A percentile compares a stretch with the other conserved stretches of the same genome.
phyloP scores from a whole-genome alignment of 2,329 filamentous ascomycete species.

The Alternaria infectoria region DNA sequence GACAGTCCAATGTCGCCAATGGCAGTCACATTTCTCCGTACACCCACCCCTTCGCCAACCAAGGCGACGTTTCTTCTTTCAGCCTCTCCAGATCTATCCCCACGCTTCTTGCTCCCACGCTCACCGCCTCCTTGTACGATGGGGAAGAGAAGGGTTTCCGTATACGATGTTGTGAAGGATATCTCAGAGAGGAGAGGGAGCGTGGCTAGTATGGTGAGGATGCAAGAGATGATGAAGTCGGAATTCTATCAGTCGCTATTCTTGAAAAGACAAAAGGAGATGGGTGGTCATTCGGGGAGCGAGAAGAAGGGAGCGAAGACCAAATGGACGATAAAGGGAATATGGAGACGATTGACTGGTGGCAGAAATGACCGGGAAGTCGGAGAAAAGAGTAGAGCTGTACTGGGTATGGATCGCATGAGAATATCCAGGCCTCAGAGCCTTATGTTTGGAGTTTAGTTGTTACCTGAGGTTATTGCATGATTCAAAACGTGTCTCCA shows the following conservation, averaged over 20 bases:
- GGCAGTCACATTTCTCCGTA: constrained; percentile 8
- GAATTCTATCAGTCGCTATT: constrained; percentile 15
- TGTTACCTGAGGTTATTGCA: not conserved
- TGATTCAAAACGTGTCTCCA: not conserved
- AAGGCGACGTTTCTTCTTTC: not conserved
- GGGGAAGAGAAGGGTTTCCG: not conserved
- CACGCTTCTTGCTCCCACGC: constrained; percentile 19
- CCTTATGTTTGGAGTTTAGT: not conserved
- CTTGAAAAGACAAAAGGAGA: constrained; percentile 2
- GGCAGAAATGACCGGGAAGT: not conserved
- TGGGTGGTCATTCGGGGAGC: not conserved
- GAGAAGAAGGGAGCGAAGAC: not conserved
- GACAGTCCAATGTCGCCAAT: constrained; percentile 8
- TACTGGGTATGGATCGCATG: not conserved
- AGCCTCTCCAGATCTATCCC: constrained; percentile 7
- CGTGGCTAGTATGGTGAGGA: not conserved
- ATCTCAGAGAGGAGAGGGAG: not conserved
- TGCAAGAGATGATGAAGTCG: constrained; percentile 2
- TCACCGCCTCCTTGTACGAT: constrained; percentile 11
- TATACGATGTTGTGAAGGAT: not conserved
- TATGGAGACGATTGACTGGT: not conserved
- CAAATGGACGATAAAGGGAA: not conserved
- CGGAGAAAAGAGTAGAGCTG: not conserved
- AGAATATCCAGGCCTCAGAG: not conserved
- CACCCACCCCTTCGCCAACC: not conserved